Base-by-base conservation (phyloP, 805 yeast genomes). In the Maudiozyma barnettii region DNA sequence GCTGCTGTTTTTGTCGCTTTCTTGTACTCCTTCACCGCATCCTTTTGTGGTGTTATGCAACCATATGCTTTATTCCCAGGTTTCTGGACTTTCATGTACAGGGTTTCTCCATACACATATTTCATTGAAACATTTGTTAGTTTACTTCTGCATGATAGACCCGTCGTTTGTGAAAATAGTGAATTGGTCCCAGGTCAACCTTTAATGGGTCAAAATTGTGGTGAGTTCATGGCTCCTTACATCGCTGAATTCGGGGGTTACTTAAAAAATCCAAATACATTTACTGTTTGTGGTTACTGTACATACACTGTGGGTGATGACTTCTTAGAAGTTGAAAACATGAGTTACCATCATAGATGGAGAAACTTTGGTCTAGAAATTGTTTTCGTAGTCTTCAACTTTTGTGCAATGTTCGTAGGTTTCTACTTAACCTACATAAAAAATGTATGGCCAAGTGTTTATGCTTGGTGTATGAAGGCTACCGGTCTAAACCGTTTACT, bases 61-160 rank as follows among this genome's bases (percentile, higher is more conserved):
- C 53, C 68, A 57, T 58, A 67, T 62, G 16, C 56, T 55, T 45
- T 71, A 55, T 64, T 78, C 78, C 90, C 91, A 13, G 77, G 84
- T 1, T 86, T 86, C 69, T 85, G 86, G 85, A 68, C 71, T 26
- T 81, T 80, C 66, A 78, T 81, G 84, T 82, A 80, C 69, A 70
- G 84, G 58, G 72, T 70, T 20, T 76, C 79, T 22, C 86, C 88
- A n/a, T 68, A 79, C 53, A 78, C 85, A 0, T 82, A 80, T 54
- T 71, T 79, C 66, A 66, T 82, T 47, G 63, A 69, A 12, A 70
- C 78, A 22, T 71, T 82, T 51, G 69, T 79, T 44, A 71, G 68
- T 33, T 66, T 59, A 22, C 66, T 74, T 36, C 66, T 73, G 55
- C 82, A 81, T 52, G 75, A 71, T 41, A 69, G 76, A 50, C 57